These are phyloP conservation scores for Fomitopsis palustris DNA, from an alignment of 1,284 basidiomycete genomes.

Conservation along the genomic window DNA sequence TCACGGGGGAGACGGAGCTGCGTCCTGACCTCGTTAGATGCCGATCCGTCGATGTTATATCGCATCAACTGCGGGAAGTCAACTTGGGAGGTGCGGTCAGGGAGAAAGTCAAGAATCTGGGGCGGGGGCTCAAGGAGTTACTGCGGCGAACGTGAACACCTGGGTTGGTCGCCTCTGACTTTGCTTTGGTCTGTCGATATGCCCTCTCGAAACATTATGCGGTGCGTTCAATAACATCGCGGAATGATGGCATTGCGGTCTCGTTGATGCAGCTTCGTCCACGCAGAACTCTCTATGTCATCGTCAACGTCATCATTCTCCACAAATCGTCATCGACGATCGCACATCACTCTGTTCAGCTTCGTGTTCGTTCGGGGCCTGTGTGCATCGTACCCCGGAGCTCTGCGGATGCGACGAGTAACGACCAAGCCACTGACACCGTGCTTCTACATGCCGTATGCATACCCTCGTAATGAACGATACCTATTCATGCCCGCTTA, in stretches of 20 bases:
- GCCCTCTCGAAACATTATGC: not conserved
- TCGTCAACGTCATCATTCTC: not conserved
- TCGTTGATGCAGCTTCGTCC: not conserved
- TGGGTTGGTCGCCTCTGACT: not conserved
- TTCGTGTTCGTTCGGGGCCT: not conserved
- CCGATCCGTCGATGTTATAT: slow-evolving; percentile 25
- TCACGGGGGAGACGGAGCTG: slow-evolving; percentile 58
- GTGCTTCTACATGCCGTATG: not conserved
- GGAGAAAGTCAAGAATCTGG: slow-evolving; percentile 38
- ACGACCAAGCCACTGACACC: not conserved
- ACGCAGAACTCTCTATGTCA: not conserved
- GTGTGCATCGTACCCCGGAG: not conserved
- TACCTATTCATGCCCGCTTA: not conserved
- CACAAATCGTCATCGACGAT: not conserved
- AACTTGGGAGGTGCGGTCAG: slow-evolving; percentile 21
- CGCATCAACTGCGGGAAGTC: slow-evolving; percentile 15
- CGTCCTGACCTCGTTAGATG: slow-evolving; percentile 50
- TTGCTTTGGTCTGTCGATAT: not conserved
- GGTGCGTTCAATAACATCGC: not conserved
- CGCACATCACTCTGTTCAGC: not conserved
- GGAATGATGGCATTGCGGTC: too few species aligned
- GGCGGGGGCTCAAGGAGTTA: slow-evolving; percentile 40
- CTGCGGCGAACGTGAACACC: slow-evolving; percentile 19
- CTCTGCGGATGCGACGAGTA: not conserved
- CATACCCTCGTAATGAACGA: not conserved